These are phyloP conservation scores for Cenchrus americanus DNA, from an alignment of 176 grass and related monocot species.

Conservation along the genomic window DNA sequence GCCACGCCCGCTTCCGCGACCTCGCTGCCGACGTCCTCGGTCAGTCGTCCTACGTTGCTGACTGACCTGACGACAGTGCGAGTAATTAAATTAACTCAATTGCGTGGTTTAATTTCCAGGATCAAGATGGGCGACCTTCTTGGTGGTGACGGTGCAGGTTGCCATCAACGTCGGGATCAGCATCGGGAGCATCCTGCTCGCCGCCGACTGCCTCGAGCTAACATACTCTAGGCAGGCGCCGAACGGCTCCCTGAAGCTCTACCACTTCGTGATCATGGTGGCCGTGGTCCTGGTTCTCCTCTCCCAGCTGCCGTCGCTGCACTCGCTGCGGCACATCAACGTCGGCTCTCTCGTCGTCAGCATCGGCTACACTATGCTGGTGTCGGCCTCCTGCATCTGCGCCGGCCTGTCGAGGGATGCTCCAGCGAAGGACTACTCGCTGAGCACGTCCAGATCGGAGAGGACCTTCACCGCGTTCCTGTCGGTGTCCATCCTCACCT, in stretches of 20 bases:
- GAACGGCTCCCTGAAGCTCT: conserved; percentile 65
- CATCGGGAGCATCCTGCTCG: conserved; percentile 76
- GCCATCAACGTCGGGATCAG: conserved; percentile 78
- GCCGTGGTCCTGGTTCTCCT: conserved; percentile 66
- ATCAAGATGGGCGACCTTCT: conserved; percentile 77
- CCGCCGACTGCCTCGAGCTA: conserved; percentile 70
- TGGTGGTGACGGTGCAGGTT: conserved; percentile 68
- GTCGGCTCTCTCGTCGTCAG: conserved; percentile 67
- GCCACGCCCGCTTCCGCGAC: conserved; percentile 81
- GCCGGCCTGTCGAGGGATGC: conserved; percentile 29
- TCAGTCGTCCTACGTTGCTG: background rate
- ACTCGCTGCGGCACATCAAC: conserved; percentile 88
- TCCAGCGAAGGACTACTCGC: conserved; percentile 68
- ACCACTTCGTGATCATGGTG: conserved; percentile 83
- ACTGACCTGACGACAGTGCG: too few species aligned
- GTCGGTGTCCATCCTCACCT: conserved; percentile 80
- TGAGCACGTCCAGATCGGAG: conserved; percentile 62
- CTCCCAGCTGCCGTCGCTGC: conserved; percentile 86
- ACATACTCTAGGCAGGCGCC: conserved; percentile 64
- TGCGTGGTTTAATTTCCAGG: conserved; percentile 34
- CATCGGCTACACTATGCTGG: conserved; percentile 67
- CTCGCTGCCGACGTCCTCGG: conserved; percentile 81
- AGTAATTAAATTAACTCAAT: too few species aligned
- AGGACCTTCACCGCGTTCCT: conserved; percentile 58
- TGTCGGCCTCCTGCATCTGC: conserved; percentile 61